Evolutionary conservation across 2,329 filamentous ascomycete species (phyloP).

Genomic region (Fusarium abutilonis): DNA sequence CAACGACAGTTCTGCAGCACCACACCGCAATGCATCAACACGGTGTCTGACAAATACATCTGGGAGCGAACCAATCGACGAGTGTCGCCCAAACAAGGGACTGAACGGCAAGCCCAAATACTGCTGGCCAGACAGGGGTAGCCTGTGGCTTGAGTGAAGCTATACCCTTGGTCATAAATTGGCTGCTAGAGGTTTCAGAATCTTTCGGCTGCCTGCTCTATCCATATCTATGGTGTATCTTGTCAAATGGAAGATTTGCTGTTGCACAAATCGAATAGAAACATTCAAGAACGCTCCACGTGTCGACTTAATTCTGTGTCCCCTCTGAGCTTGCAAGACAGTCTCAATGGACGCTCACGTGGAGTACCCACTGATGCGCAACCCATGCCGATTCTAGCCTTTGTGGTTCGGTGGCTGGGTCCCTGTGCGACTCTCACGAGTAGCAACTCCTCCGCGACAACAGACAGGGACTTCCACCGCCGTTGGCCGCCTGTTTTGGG

Average conservation of each 20-base stretch:
- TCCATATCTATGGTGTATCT: slow-evolving; percentile 24
- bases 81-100: slow-evolving; percentile 37
- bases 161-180: slow-evolving; percentile 8
- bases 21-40: slow-evolving; percentile 36
- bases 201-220: slow-evolving; percentile 7
- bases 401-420: slow-evolving; percentile 40
- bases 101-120: slow-evolving; percentile 33
- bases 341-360: slow-evolving; percentile 43
- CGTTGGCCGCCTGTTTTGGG: slow-evolving; percentile 25
- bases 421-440: slow-evolving; percentile 39
- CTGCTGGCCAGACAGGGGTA: slow-evolving; percentile 29
- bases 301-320: slow-evolving; percentile 43
- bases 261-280: slow-evolving; percentile 44
- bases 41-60: slow-evolving; percentile 39
- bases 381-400: slow-evolving; percentile 43
- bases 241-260: slow-evolving; percentile 26
- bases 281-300: slow-evolving; percentile 44
- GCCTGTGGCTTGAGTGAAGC: slow-evolving; percentile 5
- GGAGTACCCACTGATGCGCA: slow-evolving; percentile 48
- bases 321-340: slow-evolving; percentile 41
- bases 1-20: slow-evolving; percentile 18
- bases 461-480: slow-evolving; percentile 36
- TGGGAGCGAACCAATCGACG: slow-evolving; percentile 37
- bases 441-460: slow-evolving; percentile 39
- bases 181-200: slow-evolving; percentile 21